Base-by-base conservation (phyloP, 2,329 filamentous ascomycete species). In the Dactylellina haptotyla region DNA sequence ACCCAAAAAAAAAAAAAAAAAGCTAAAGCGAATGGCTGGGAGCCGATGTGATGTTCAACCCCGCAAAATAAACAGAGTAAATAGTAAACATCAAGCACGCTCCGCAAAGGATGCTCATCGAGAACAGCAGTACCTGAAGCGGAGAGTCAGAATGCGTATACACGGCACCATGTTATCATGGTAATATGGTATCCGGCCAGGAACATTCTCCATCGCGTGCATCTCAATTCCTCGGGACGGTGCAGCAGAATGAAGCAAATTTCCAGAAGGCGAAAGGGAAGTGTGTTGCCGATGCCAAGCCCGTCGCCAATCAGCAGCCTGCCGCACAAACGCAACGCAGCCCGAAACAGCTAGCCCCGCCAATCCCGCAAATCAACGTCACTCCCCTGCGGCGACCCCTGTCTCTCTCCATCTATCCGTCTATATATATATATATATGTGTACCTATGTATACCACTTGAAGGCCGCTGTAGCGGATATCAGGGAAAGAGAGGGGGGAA, bases 281-380 rank as follows among this genome's bases (percentile, higher is more conserved):
- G 56, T 69, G 64, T 69, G 64, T 69, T 69, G 64, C 39, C 34
- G 41, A 43, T 41, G 63, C 63, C 63, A 67, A 67, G 63, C 23
- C 51, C 18, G 43, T 67, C 63, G 69, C 69, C 69, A 73, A 73
- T 73, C 69, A 61, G 61, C 34, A 51, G 54, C 45, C 45, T 66
- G 69, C 69, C 69, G 69, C 61, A 45, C 62, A 14, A 6, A 20
- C 20, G 14, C 16, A n/a, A n/a, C n/a, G n/a, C n/a, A n/a, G n/a
- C n/a, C 54, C 34, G 45, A 69, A 51, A 32, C 23, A 41, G 45
- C 43, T 45, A 43, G 41, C n/a, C 41, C 18, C 26, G 23, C 20
- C 28, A 12, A 56, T 46, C 61, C n/a, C n/a, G n/a, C n/a, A n/a
- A n/a, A n/a, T n/a, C 56, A 43, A 67, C 63, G 63, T 67, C 63